Percentiles rank a stretch among this genome's conserved stretches.
phyloP scores from a whole-genome alignment of 1,139 yeast species.

The Fermentozyma sake region DNA sequence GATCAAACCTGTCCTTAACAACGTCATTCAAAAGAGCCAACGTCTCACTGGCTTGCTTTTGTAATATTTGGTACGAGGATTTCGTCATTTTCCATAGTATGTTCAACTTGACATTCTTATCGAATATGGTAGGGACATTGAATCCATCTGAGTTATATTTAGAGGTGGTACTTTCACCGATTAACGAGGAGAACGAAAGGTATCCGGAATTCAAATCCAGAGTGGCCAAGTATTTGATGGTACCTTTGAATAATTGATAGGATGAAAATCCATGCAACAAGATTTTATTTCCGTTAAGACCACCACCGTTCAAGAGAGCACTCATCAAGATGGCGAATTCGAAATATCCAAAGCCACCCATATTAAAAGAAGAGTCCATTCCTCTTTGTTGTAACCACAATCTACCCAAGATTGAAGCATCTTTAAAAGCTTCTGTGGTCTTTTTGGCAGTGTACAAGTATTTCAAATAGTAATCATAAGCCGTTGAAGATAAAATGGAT shows the following conservation, averaged over 20 bases:
- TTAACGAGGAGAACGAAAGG: slow-evolving; percentile 58
- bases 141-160: slow-evolving; percentile 56
- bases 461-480: slow-evolving; percentile 67
- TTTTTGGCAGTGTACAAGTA: slow-evolving; percentile 72
- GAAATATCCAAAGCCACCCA: slow-evolving; percentile 89
- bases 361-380: slow-evolving; percentile 53
- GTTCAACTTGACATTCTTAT: slow-evolving; percentile 70
- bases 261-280: slow-evolving; percentile 84
- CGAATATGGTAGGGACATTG: slow-evolving; percentile 71
- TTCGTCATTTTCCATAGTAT: slow-evolving; percentile 77
- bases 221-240: slow-evolving; percentile 74
- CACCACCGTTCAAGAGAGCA: slow-evolving; percentile 82
- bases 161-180: slow-evolving; percentile 44
- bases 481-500: slow-evolving; percentile 64
- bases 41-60: slow-evolving; percentile 66
- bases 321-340: slow-evolving; percentile 84
- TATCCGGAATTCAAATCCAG: slow-evolving; percentile 67
- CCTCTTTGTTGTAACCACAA: slow-evolving; percentile 91
- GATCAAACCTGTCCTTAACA: slow-evolving; percentile 77
- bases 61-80: slow-evolving; percentile 59
- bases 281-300: slow-evolving; percentile 67
- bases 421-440: slow-evolving; percentile 77
- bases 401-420: slow-evolving; percentile 83
- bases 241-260: slow-evolving; percentile 88
- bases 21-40: slow-evolving; percentile 68